Evolutionary conservation across 306 rosid species (phyloP), one percentile per base, ranked within the genome.

Genomic region (Glycine tomentella): DNA sequence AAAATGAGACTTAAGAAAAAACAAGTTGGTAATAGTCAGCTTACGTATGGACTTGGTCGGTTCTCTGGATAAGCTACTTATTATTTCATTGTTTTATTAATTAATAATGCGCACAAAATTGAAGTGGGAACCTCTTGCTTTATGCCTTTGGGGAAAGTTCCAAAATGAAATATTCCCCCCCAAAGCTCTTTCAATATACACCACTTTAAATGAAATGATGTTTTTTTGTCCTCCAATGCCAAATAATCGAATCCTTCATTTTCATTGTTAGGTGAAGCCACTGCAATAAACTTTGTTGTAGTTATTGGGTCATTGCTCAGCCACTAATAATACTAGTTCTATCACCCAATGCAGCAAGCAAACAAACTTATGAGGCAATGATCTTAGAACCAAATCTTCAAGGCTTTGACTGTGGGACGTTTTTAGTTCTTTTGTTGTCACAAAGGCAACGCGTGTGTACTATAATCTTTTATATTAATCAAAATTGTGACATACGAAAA

Each of bases 191-290:
- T 9, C 4, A 33, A 33, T 12, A 62, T 33, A 45, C 7, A 59
- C 48, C 40, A 34, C 71, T 73, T 77, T 63, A 72, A 55, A 49
- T 33, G 72, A 78, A 50, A 64, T 50, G 48, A 78, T 46, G 49
- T 11, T 34, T 16, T 34, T 73, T 38, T 69, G 34, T 58, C 33
- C 9, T 7, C 73, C 17, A 33, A 57, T 13, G 58, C 56, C 55
- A 13, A 15, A 15, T 34, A 57, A 72, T 78, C 64, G 78, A 65
- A 80, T 17, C 33, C 36, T 62, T 50, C 38, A 57, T 65, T 78
- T 12, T 83, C 64, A 38, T 65, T 53, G 83, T 78, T 78, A 5
- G 76, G 83, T 53, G 72, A 83, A 25, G 45, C 25, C 40, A 16
- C 3, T 33, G 11, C 12, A 8, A 46, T 46, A 2, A 46, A 9